phyloP scores from a whole-genome alignment of 1,284 basidiomycete species.

The Heterobasidion occidentale region DNA sequence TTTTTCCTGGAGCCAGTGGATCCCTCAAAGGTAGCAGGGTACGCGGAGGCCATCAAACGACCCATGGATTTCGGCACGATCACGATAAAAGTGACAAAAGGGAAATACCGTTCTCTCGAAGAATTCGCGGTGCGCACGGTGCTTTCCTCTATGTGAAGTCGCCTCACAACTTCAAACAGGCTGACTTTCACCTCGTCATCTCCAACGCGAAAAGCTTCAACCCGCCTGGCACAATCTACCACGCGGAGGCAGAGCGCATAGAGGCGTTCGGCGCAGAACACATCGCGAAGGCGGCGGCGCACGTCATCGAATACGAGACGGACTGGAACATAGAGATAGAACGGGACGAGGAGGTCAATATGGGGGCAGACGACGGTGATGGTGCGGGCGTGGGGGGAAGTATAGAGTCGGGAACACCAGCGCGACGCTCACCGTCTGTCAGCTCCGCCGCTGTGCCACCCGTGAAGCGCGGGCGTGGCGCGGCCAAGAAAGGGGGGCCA shows the following conservation, averaged over 20 bases:
- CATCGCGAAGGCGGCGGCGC: slow-evolving; percentile 57
- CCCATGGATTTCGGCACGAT: slow-evolving; percentile 87
- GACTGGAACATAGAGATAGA: slow-evolving; percentile 81
- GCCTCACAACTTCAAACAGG: slow-evolving; percentile 26
- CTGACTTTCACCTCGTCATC: slow-evolving; percentile 65
- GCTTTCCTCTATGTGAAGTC: background rate
- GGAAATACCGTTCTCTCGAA: slow-evolving; percentile 65
- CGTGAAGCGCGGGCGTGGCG: slow-evolving; percentile 6
- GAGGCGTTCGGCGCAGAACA: slow-evolving; percentile 65
- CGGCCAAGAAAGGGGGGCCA: slow-evolving; percentile 9
- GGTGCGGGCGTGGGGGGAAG: slow-evolving; percentile 11
- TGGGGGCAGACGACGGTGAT: slow-evolving; percentile 34
- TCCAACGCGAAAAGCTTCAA: slow-evolving; percentile 70
- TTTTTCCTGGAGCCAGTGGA: slow-evolving; percentile 77
- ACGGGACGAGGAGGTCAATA: slow-evolving; percentile 51
- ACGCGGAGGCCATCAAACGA: slow-evolving; percentile 55
- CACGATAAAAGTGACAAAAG: slow-evolving; percentile 52
- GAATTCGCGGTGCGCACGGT: slow-evolving; percentile 55
- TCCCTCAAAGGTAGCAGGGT: slow-evolving; percentile 55
- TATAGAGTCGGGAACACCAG: slow-evolving; percentile 6
- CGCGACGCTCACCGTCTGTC: slow-evolving; percentile 19
- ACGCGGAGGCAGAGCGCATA: slow-evolving; percentile 63
- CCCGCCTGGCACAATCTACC: slow-evolving; percentile 60
- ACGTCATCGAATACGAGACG: slow-evolving; percentile 71
- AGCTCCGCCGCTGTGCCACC: slow-evolving; percentile 12